These are phyloP conservation scores for Pleomassaria siparia DNA, from an alignment of 2,329 filamentous ascomycete species.

Conservation along the genomic window DNA sequence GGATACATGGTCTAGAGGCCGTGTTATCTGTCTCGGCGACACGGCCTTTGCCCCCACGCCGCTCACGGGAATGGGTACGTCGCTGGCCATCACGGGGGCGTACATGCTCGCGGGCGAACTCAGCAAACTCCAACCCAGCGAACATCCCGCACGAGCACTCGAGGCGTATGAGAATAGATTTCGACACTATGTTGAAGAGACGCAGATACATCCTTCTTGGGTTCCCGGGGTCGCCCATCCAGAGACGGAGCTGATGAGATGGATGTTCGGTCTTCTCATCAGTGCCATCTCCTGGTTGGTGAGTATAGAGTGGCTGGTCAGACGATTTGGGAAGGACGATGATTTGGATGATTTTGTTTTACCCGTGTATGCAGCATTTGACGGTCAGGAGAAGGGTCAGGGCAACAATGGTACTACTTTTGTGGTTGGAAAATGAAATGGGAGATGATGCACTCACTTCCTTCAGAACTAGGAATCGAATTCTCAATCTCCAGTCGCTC, in stretches of 20 bases:
- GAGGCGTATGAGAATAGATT: conserved; percentile 26
- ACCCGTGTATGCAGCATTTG: too few species aligned
- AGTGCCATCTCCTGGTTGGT: too few species aligned
- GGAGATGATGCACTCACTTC: too few species aligned
- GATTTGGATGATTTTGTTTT: too few species aligned
- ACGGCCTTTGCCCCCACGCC: conserved; percentile 55
- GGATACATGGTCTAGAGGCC: conserved; percentile 48
- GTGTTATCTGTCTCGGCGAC: conserved; percentile 58
- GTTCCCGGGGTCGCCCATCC: conserved; percentile 26
- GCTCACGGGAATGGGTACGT: conserved; percentile 56
- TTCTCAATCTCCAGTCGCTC: too few species aligned
- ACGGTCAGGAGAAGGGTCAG: too few species aligned
- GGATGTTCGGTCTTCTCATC: too few species aligned
- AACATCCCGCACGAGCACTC: conserved; percentile 18
- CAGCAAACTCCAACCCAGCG: conserved; percentile 2
- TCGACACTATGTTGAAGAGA: conserved; percentile 27
- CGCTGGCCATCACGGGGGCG: conserved; percentile 45
- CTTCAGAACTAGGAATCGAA: too few species aligned
- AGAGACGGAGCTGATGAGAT: conserved; percentile 3
- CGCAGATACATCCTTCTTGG: conserved; percentile 27
- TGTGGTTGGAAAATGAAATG: too few species aligned
- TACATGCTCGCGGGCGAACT: conserved; percentile 24
- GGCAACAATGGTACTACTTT: too few species aligned
- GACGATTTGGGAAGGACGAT: too few species aligned
- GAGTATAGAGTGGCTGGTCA: too few species aligned